phyloP scores from a whole-genome alignment of 352 stramenopile genomes.

The Thraustochytrium sp. region DNA sequence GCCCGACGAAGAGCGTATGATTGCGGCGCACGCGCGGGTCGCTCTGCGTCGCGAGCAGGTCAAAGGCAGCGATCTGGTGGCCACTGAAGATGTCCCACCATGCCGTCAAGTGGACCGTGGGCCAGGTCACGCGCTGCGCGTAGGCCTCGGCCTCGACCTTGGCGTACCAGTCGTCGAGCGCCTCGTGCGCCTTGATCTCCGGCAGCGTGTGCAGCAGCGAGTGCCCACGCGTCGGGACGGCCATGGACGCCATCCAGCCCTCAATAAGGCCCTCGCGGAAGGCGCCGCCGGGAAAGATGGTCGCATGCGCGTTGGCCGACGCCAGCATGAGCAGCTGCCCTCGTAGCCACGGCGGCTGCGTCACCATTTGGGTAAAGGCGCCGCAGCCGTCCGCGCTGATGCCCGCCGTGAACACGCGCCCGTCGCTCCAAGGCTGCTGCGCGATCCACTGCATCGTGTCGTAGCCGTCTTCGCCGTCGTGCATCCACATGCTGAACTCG shows the following conservation, averaged over 20 bases:
- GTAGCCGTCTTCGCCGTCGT: constrained; percentile 18
- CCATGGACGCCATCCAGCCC: constrained; percentile 19
- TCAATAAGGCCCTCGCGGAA: constrained; percentile 14
- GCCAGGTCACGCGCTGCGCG: not conserved
- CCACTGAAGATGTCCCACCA: constrained; percentile 29
- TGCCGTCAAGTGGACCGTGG: not conserved
- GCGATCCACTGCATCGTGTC: constrained; percentile 30
- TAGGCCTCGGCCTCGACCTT: constrained; percentile 9
- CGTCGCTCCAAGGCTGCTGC: constrained; percentile 10
- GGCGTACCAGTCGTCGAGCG: not conserved
- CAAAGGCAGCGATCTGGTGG: not conserved
- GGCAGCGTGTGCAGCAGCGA: constrained; percentile 8
- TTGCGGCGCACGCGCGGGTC: not conserved
- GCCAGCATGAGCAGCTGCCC: constrained; percentile 20
- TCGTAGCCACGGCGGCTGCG: not conserved
- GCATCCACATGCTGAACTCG: not conserved
- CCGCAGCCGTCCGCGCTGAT: constrained; percentile 26
- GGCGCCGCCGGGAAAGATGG: constrained; percentile 17
- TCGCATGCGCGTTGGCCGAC: not conserved
- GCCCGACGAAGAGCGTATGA: not conserved
- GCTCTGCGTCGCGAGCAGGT: not conserved
- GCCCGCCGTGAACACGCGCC: not conserved
- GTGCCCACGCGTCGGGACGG: not conserved
- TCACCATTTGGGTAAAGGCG: constrained; percentile 6
- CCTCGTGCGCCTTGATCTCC: constrained; percentile 9